Evolutionary conservation across 2,329 filamentous ascomycete species (phyloP), one percentile per base, ranked within the genome.

Genomic region (Penicillium sp.): DNA sequence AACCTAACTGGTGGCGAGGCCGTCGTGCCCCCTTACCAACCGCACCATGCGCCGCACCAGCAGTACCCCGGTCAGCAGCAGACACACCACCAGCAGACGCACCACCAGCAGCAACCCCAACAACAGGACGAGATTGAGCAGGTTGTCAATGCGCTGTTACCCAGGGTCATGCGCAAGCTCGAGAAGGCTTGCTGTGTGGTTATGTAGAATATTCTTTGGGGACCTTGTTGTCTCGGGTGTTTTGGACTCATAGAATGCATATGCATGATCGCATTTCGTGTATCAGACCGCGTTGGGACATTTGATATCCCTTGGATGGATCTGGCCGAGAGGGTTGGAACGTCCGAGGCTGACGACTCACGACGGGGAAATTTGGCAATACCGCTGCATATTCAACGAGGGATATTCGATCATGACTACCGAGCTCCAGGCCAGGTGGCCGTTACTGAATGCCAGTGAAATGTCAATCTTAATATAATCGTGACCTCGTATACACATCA

Each of bases 1-100:
- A 87, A 96, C 66, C 76, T 97, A 56, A 82, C 86, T 58, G 89
- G 90, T 47, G 87, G 84, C 10, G 76, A 82, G 42, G 83, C 81
- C 3, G 65, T 72, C 35, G 72, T 71, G 69, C 76, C 74, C 10
- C 43, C 57, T 0, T 52, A 57, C 40, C 57, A 51, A 20, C 70
- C 79, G 35, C 70, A 75, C 39, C 64, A 67, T 44, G 71, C 76
- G 37, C 75, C 78, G 9, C 66, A 72, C 50, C 64, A 60, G 58
- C 67, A 65, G 57, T 65, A 68, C 20, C 66, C 73, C 27, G 62
- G 70, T 45, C 64, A 62, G 27, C 66, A 68, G 43, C 60, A 74
- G n/a, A 72, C 73, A 32, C 69, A 71, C 46, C 63, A 72, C 4
- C 67, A 70, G 3, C 72, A 75, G n/a, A 72, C 73, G 31, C 69